Evolutionary conservation across 352 stramenopile genomes (phyloP), one percentile per base, ranked within the genome.

Genomic region (Phytophthora palmivora): DNA sequence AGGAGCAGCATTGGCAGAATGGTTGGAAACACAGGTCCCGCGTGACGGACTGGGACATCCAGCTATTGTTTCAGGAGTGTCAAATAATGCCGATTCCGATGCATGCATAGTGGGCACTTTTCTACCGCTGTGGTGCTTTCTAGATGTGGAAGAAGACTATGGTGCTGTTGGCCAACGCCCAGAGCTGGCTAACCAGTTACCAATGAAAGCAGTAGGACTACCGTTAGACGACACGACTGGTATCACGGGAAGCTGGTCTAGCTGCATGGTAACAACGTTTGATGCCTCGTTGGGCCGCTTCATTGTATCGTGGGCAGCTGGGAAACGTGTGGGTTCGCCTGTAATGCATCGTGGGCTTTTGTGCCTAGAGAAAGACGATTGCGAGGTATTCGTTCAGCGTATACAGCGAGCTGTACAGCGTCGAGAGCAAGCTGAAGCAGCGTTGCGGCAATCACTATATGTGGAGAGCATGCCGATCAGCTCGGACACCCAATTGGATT

Each of bases 401-500:
- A 68, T 94, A 2, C 39, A 71, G 6, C 58, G 55, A 36, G 79
- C 79, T 3, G 56, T 80, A 2, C 51, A 73, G n/a, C 73, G 80
- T 4, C 77, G 87, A 19, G 62, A 63, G 5, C 73, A 92, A 53
- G 84, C 86, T 15, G 82, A 94, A 46, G 78, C 79, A 34, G 54
- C 85, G 2, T 64, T 96, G 9, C 73, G 86, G 11, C 73, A 89
- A 45, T 71, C 66, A 6, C 60, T 95, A 7, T 94, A 84, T 39
- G 62, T 96, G 22, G 82, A 92, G 38, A 88, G 67, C 42, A 94
- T 96, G 82, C 84, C 85, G 0, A 79, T 92, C 41, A 82, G 72
- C 36, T 70, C 74, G 2, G 81, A 94, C 38, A 67, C 78, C 14
- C 81, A 90, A 47, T 63, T 94, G 18, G 82, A 92, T 39, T 76